Conservation (phyloP, 306 rosid species). For the Lathyrus oleraceus region DNA sequence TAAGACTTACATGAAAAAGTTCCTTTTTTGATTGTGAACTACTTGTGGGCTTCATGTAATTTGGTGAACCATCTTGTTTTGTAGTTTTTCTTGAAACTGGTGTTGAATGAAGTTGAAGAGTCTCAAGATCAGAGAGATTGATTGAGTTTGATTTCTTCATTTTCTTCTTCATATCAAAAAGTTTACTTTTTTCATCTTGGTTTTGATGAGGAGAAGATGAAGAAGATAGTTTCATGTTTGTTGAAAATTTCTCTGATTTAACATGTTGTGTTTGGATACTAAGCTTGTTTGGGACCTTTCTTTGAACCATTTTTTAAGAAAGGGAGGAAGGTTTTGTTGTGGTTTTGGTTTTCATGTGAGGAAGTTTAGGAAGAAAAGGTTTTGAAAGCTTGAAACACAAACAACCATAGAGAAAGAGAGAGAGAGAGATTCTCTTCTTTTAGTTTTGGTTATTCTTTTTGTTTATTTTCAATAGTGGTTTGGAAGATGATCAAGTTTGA, state of each 20-base stretch:
- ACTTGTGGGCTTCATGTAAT: constrained; percentile 97
- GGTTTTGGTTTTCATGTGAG: constrained; percentile 33
- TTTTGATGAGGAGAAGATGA: constrained; percentile 37
- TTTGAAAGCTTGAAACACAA: constrained; percentile 47
- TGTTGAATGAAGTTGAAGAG: constrained; percentile 49
- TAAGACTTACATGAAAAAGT: constrained; percentile 56
- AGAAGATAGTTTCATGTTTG: constrained; percentile 51
- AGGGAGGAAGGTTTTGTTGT: constrained; percentile 43
- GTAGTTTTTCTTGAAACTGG: constrained; percentile 35
- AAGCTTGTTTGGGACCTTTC: constrained; percentile 62
- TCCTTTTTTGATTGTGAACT: constrained; percentile 86
- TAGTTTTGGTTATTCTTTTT: constrained; percentile 47
- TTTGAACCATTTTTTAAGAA: constrained; percentile 78
- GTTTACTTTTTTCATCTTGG: constrained; percentile 69
- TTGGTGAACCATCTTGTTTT: constrained; percentile 56
- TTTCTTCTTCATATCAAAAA: constrained; percentile 78
- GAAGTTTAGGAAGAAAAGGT: constrained; percentile 36
- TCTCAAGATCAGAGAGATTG: constrained; percentile 64
- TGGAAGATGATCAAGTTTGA: constrained; percentile 49
- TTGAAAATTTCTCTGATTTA: constrained; percentile 54
- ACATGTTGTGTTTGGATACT: constrained; percentile 65
- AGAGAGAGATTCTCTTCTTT: constrained; percentile 47
- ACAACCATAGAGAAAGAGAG: constrained; percentile 47
- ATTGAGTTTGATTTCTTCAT: constrained; percentile 71
- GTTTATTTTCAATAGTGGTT: constrained; percentile 42